These are phyloP conservation scores for Dunaliella primolecta DNA, from an alignment of 139 green algal genomes.

Conservation along the genomic window DNA sequence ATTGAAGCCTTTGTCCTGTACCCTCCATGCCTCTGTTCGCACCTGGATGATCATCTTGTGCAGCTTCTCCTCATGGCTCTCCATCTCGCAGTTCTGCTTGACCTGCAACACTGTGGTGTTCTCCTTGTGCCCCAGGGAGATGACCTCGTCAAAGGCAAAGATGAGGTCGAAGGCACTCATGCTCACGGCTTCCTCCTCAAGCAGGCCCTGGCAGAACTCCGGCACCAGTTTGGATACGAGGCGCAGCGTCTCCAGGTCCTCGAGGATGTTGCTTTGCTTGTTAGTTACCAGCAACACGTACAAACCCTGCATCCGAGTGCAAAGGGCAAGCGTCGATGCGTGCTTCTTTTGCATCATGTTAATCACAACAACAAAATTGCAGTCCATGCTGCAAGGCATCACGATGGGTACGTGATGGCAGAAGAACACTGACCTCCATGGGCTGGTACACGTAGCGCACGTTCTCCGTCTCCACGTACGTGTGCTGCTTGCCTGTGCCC, in stretches of 20 bases:
- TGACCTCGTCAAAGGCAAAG: slow-evolving; percentile 99
- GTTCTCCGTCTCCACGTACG: slow-evolving; percentile 98
- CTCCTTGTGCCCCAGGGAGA: slow-evolving; percentile 92
- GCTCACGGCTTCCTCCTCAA: slow-evolving; percentile 79
- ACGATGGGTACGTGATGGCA: too few relatives aligned
- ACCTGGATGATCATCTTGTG: slow-evolving; percentile 98
- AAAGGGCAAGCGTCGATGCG: not conserved
- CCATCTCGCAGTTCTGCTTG: slow-evolving; percentile 97
- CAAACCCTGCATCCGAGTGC: slow-evolving; percentile 62
- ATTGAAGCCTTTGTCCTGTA: too few relatives aligned
- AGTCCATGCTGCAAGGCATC: too few relatives aligned
- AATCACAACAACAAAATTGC: not conserved
- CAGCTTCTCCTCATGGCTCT: slow-evolving; percentile 97
- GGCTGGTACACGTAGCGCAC: slow-evolving; percentile 99
- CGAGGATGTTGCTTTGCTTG: slow-evolving; percentile 97
- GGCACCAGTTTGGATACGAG: slow-evolving; percentile 94
- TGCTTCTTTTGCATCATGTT: not conserved
- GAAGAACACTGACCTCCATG: slow-evolving; percentile 88
- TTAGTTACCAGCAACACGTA: slow-evolving; percentile 98
- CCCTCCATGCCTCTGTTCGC: too few relatives aligned
- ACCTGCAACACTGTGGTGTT: slow-evolving; percentile 82
- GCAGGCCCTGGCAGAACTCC: slow-evolving; percentile 73
- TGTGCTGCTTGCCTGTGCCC: slow-evolving; percentile 95
- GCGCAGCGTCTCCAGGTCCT: slow-evolving; percentile 97
- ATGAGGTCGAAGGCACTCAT: slow-evolving; percentile 93